Evolutionary conservation across 306 rosid genomes (phyloP), one percentile per base, ranked within the genome.

Genomic region (Canavalia gladiata): DNA sequence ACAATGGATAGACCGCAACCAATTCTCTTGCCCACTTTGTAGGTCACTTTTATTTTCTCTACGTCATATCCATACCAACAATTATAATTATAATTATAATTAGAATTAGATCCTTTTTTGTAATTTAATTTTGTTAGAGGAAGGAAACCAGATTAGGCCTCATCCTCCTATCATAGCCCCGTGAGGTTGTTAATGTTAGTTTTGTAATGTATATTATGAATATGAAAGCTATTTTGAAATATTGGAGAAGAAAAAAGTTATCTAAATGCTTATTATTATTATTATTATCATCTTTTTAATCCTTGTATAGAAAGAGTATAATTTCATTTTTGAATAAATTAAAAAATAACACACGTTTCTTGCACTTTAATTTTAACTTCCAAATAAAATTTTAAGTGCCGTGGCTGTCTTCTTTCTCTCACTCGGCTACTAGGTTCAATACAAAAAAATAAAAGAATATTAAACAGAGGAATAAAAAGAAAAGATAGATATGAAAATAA

Each of bases 21-120:
- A 90, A 65, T 94, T 92, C 83, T 91, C 97, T 63, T 92, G 98
- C 56, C 98, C 98, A 52, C 92, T 94, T 31, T 92, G 98, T 86
- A 86, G 98, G 68, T 90, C 94, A 0, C 77, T 79, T 43, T 42
- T 89, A 51, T 85, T 92, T 64, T 74, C 87, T 57, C 58, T 76
- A 9, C 66, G 71, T 37, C 72, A 68, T 42, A 0, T 49, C n/a
- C 76, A 56, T 1, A 5, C 37, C 7, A 9, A 74, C 0, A 35
- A 72, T 42, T 60, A 51, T 37, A 57, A 1, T 42, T 60, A 51
- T 37, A 57, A 1, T 0, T 8, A 41, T 1, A 4, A 18, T 18
- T 18, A 18, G 25, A 18, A 18, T 18, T 45, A 37, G 0, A 0
- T 37, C 29, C 46, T 56, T 56, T 74, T 3, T 49, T 74, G 28